phyloP scores from a whole-genome alignment of 2,329 filamentous ascomycete species.

The Didymosphaeria variabile region DNA sequence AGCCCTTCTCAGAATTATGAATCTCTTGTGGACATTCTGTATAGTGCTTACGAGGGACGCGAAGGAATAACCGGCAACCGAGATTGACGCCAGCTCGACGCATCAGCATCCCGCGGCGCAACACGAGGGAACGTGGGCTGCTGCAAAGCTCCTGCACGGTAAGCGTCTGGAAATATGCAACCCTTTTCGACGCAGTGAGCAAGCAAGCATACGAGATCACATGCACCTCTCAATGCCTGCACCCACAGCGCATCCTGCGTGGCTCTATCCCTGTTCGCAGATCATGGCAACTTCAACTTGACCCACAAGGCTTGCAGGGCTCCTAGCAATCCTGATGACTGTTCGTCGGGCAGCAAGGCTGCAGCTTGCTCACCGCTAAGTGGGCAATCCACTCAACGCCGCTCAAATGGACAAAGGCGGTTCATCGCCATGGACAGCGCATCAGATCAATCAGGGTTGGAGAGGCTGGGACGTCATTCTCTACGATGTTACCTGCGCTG shows the following conservation, averaged over 20 bases:
- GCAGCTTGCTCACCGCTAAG: constrained; percentile 9
- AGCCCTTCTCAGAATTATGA: neutral
- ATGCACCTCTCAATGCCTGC: constrained; percentile 15
- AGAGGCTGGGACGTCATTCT: constrained; percentile 2
- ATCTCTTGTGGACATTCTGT: neutral
- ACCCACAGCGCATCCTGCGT: constrained; percentile 14
- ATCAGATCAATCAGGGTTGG: neutral
- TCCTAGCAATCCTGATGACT: constrained; percentile 19
- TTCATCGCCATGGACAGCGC: neutral
- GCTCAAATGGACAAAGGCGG: neutral
- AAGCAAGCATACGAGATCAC: constrained; percentile 17
- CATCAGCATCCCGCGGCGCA: neutral
- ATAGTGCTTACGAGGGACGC: neutral
- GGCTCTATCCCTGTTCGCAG: constrained; percentile 19
- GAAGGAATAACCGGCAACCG: constrained; percentile 9
- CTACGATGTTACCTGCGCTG: neutral
- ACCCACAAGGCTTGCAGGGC: constrained; percentile 18
- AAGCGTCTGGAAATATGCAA: constrained; percentile 18
- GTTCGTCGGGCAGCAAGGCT: constrained; percentile 17
- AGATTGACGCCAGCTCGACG: neutral
- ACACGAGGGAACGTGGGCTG: constrained; percentile 12
- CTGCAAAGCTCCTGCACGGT: constrained; percentile 17
- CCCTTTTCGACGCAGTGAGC: constrained; percentile 13
- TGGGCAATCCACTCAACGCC: neutral
- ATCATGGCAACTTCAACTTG: constrained; percentile 17